phyloP scores from a whole-genome alignment of 495 filamentous ascomycete species.

The Viridothelium virens region DNA sequence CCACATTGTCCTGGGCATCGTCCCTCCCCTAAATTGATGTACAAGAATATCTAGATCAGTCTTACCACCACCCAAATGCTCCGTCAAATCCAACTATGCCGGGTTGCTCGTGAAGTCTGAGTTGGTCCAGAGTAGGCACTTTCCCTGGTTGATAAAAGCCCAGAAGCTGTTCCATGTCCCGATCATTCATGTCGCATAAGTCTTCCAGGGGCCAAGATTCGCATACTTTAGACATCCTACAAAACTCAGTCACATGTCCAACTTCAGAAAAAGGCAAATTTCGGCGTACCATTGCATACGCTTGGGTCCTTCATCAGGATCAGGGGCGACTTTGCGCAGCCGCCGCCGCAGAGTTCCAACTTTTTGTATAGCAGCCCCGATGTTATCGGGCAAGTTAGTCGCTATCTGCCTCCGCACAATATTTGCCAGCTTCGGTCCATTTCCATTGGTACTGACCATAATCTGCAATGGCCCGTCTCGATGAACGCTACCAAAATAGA shows the following conservation, averaged over 20 bases:
- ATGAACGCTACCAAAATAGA: constrained; percentile 94
- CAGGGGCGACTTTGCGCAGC: constrained; percentile 68
- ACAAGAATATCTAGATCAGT: neutral
- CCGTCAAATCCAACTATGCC: constrained; percentile 31
- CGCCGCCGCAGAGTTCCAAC: constrained; percentile 73
- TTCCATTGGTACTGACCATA: constrained; percentile 97
- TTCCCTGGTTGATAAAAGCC: constrained; percentile 51
- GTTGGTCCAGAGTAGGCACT: constrained; percentile 33
- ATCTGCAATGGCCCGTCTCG: constrained; percentile 92
- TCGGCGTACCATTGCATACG: constrained; percentile 75
- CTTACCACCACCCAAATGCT: constrained; percentile 30
- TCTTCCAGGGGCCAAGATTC: constrained; percentile 81
- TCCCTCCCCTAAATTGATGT: neutral
- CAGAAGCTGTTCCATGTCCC: constrained; percentile 74
- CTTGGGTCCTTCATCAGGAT: constrained; percentile 65
- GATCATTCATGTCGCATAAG: constrained; percentile 72
- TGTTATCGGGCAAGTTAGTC: constrained; percentile 59
- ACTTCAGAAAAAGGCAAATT: neutral
- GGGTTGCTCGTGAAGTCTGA: constrained; percentile 29
- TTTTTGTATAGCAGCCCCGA: constrained; percentile 73
- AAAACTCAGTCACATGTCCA: constrained; percentile 5
- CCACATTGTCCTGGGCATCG: neutral
- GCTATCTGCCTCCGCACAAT: constrained; percentile 81
- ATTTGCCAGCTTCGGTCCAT: constrained; percentile 85
- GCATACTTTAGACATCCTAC: constrained; percentile 82